phyloP scores from a whole-genome alignment of 106 monocot species.

The Iris macrosiphon region DNA sequence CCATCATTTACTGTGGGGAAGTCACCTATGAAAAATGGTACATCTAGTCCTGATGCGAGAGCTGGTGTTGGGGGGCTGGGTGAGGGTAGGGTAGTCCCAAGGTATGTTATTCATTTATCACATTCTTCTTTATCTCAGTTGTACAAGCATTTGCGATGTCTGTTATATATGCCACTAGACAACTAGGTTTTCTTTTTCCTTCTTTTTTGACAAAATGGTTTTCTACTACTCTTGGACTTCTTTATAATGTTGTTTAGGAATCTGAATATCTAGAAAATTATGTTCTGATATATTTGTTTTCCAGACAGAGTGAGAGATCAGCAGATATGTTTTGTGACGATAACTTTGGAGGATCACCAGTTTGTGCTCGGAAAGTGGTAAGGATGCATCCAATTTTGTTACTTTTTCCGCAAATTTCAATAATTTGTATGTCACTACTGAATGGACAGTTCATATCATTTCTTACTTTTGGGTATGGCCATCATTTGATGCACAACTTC shows the following conservation, averaged over 20 bases:
- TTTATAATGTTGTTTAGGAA: too few relatives aligned
- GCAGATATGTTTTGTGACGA: constrained; percentile 95
- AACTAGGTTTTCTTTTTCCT: too few relatives aligned
- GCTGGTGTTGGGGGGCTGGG: constrained; percentile 48
- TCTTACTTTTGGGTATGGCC: too few relatives aligned
- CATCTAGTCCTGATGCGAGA: constrained; percentile 18
- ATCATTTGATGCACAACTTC: too few relatives aligned
- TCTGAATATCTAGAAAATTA: too few relatives aligned
- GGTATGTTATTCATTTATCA: constrained; percentile 30
- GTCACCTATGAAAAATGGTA: constrained; percentile 55
- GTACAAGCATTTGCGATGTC: neutral
- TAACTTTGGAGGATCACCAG: constrained; percentile 92
- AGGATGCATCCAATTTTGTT: constrained; percentile 6
- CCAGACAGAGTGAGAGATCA: constrained; percentile 79
- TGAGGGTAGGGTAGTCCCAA: constrained; percentile 85
- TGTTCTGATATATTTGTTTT: neutral
- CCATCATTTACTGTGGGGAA: constrained; percentile 59
- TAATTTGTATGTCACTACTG: too few relatives aligned
- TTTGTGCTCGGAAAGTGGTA: constrained; percentile 68
- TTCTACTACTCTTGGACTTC: too few relatives aligned
- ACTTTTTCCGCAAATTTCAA: too few relatives aligned
- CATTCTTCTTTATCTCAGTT: neutral
- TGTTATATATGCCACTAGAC: neutral
- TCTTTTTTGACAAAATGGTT: too few relatives aligned
- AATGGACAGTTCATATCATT: too few relatives aligned